Conservation (phyloP, 2,329 filamentous ascomycete species). For the Ascomycota sp. region DNA sequence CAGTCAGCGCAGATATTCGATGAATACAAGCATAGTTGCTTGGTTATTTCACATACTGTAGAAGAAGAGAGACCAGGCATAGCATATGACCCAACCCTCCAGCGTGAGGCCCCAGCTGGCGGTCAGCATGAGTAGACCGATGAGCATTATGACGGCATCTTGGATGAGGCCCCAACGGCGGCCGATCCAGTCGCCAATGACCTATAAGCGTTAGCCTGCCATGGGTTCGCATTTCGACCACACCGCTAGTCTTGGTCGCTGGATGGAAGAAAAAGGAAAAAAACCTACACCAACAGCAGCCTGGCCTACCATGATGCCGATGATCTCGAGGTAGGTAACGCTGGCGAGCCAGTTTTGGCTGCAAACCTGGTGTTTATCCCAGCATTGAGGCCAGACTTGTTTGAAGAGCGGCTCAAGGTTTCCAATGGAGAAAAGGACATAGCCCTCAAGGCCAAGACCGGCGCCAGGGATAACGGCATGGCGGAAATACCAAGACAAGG, state of each 20-base stretch:
- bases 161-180: slow-evolving; percentile 92
- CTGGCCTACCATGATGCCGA: slow-evolving; percentile 89
- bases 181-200: slow-evolving; percentile 55
- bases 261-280: not conserved
- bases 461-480: slow-evolving; percentile 87
- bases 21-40: no score
- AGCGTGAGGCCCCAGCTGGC: slow-evolving; percentile 73
- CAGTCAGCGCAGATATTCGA: not conserved
- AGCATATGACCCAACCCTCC: slow-evolving; percentile 94
- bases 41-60: slow-evolving; percentile 14
- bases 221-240: no score
- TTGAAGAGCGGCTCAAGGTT: slow-evolving; percentile 72
- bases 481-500: slow-evolving; percentile 68
- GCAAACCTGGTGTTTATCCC: slow-evolving; percentile 48
- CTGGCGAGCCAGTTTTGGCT: slow-evolving; percentile 61
- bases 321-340: slow-evolving; percentile 80
- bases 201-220: slow-evolving; percentile 12
- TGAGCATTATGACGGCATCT: slow-evolving; percentile 81
- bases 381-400: slow-evolving; percentile 58
- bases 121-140: slow-evolving; percentile 80
- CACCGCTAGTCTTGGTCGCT: not conserved
- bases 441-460: slow-evolving; percentile 81
- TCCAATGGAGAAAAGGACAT: slow-evolving; percentile 91
- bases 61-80: slow-evolving; percentile 86
- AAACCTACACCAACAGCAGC: slow-evolving; percentile 56